Percentiles rank a stretch among this genome's conserved stretches.
These are phyloP conservation scores for Dioscorea alata DNA, from an alignment of 106 monocot species.

Conservation along the genomic window DNA sequence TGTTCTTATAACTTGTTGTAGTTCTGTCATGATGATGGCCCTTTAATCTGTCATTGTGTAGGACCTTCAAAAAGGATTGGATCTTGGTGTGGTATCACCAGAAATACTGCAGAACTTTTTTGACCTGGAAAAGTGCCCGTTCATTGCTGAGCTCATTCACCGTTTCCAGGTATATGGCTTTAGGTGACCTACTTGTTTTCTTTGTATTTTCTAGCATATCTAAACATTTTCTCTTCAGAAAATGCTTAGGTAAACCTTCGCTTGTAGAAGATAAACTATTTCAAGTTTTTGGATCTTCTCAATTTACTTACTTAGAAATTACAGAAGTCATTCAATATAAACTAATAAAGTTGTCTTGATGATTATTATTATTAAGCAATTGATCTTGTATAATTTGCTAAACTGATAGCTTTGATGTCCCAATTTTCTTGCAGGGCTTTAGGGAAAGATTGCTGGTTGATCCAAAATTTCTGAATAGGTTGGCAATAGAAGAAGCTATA, in stretches of 20 bases:
- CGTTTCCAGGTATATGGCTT: constrained; percentile 63
- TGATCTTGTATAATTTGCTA: no score
- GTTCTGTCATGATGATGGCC: no score
- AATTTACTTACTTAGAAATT: no score
- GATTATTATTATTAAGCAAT: no score
- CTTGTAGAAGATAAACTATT: no score
- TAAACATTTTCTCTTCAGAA: no score
- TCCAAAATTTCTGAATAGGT: constrained; percentile 87
- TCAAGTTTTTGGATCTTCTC: no score
- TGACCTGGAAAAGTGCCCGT: constrained; percentile 91
- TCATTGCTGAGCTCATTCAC: constrained; percentile 82
- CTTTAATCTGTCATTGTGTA: constrained; percentile 5
- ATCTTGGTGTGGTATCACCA: constrained; percentile 94
- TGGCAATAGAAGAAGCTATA: constrained; percentile 93
- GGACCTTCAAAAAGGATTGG: constrained; percentile 91
- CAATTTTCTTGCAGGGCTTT: constrained; percentile 57
- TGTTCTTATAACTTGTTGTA: no score
- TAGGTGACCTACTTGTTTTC: neutral
- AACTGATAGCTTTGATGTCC: no score
- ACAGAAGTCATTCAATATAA: no score
- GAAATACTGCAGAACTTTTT: constrained; percentile 95
- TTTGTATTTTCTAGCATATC: neutral
- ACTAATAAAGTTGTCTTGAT: no score
- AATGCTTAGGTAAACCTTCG: no score
- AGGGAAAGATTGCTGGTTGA: constrained; percentile 90